These are phyloP conservation scores for Ustilago shanxiensis DNA, from an alignment of 1,284 basidiomycete genomes.

Conservation along the genomic window DNA sequence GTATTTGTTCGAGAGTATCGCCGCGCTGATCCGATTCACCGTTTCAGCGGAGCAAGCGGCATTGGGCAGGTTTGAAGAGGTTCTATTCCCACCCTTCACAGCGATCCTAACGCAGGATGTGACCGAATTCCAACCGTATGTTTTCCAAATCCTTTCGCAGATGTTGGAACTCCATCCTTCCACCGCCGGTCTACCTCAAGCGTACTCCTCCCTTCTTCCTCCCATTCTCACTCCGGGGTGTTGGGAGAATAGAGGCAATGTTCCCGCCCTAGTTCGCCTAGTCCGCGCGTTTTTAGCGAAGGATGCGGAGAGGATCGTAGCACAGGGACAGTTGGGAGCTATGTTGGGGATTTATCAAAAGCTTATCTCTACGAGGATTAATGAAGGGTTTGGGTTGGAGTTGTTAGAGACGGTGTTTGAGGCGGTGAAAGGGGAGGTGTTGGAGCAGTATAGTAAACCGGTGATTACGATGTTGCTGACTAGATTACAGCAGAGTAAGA, in stretches of 20 bases:
- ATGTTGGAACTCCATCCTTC: conserved; percentile 85
- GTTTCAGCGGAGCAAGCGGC: conserved; percentile 76
- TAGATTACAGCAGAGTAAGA: conserved; percentile 87
- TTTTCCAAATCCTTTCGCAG: conserved; percentile 96
- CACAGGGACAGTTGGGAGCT: conserved; percentile 80
- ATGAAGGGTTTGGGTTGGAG: conserved; percentile 92
- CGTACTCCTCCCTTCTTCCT: conserved; percentile 84
- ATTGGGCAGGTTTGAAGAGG: conserved; percentile 82
- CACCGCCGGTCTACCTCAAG: conserved; percentile 75
- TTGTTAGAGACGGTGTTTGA: conserved; percentile 83
- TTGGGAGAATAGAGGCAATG: conserved; percentile 96
- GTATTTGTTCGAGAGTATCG: conserved; percentile 94
- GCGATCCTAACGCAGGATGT: conserved; percentile 91
- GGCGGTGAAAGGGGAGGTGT: conserved; percentile 77
- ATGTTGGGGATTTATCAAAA: conserved; percentile 93
- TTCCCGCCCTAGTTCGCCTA: conserved; percentile 91
- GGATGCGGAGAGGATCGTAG: conserved; percentile 80
- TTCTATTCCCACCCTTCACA: conserved; percentile 85
- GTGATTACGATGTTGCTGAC: conserved; percentile 86
- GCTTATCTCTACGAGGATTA: conserved; percentile 86
- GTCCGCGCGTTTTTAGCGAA: conserved; percentile 85
- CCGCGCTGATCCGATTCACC: conserved; percentile 87
- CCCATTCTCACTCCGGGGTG: conserved; percentile 86
- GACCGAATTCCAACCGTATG: conserved; percentile 95
- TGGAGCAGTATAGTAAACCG: conserved; percentile 80